These are phyloP conservation scores for Albugo laibachii DNA, from an alignment of 352 stramenopile species.

Conservation along the genomic window DNA sequence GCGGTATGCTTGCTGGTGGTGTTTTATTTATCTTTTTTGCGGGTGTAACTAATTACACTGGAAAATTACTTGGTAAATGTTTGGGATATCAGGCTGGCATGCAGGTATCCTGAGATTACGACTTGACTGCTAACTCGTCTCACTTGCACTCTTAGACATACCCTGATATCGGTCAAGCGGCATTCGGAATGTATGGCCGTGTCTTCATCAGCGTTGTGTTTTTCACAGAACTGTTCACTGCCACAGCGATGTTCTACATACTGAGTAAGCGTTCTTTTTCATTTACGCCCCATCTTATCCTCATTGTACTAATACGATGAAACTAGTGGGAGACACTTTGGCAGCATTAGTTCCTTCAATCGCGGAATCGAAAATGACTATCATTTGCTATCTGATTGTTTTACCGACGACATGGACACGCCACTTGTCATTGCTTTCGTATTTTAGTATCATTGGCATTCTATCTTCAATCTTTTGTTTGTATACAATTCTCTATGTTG, in stretches of 20 bases:
- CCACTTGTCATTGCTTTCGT: conserved; percentile 63
- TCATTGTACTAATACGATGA: background rate
- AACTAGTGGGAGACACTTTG: conserved; percentile 48
- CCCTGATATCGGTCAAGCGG: conserved; percentile 61
- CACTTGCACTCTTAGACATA: conserved; percentile 22
- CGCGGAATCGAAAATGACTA: conserved; percentile 27
- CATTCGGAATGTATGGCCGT: conserved; percentile 45
- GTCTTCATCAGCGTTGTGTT: conserved; percentile 62
- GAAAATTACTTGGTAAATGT: conserved; percentile 61
- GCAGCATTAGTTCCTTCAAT: conserved; percentile 46
- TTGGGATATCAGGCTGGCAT: conserved; percentile 69
- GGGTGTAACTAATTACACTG: conserved; percentile 72
- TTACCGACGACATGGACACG: conserved; percentile 69
- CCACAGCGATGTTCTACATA: conserved; percentile 60
- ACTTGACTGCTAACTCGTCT: background rate
- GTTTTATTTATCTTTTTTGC: conserved; percentile 71
- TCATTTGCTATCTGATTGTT: conserved; percentile 50
- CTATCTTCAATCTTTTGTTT: conserved; percentile 70
- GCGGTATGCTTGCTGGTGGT: conserved; percentile 40
- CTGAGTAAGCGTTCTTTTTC: conserved; percentile 24
- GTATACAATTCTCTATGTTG: conserved; percentile 54
- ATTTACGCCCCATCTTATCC: background rate
- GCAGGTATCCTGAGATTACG: conserved; percentile 12
- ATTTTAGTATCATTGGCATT: conserved; percentile 69
- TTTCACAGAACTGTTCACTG: conserved; percentile 65